phyloP scores from a whole-genome alignment of 1,284 basidiomycete species.

The Cystobasidium sp. region DNA sequence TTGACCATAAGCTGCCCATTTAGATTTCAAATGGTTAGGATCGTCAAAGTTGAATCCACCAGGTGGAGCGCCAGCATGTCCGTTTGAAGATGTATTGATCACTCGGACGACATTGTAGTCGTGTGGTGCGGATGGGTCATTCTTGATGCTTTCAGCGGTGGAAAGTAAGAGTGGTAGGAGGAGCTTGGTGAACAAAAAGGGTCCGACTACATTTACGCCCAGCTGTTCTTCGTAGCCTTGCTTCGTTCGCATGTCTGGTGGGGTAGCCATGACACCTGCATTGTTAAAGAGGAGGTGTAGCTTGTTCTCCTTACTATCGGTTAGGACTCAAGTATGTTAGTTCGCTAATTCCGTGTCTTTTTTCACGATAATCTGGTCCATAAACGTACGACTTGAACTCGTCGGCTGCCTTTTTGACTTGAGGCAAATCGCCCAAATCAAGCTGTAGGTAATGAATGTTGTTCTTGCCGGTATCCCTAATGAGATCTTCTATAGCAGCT shows the following conservation, averaged over 20 bases:
- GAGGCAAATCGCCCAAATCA: slow-evolving; percentile 30
- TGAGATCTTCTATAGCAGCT: slow-evolving; percentile 30
- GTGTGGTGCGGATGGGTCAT: slow-evolving; percentile 4
- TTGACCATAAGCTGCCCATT: slow-evolving; percentile 36
- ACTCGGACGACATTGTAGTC: slow-evolving; percentile 31
- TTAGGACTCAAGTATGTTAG: background rate
- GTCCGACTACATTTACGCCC: slow-evolving; percentile 43
- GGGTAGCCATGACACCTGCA: slow-evolving; percentile 44
- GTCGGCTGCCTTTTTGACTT: slow-evolving; percentile 25
- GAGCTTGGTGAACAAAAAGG: slow-evolving; percentile 36
- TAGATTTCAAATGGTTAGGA: slow-evolving; percentile 8
- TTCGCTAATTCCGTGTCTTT: background rate
- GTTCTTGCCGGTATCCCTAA: slow-evolving; percentile 27
- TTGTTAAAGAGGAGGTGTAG: slow-evolving; percentile 44
- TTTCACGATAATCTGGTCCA: background rate
- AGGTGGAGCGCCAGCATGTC: slow-evolving; percentile 20
- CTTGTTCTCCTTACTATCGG: slow-evolving; percentile 19
- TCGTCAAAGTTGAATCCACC: slow-evolving; percentile 31
- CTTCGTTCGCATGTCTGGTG: slow-evolving; percentile 15
- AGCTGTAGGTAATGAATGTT: slow-evolving; percentile 33
- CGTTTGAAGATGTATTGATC: slow-evolving; percentile 21
- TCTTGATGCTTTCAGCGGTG: slow-evolving; percentile 4
- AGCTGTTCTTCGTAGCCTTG: slow-evolving; percentile 42
- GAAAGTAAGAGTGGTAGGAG: slow-evolving; percentile 22
- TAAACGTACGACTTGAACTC: slow-evolving; percentile 15